phyloP scores from a whole-genome alignment of 208 protist genomes.

The Wallacemonas sp. region DNA sequence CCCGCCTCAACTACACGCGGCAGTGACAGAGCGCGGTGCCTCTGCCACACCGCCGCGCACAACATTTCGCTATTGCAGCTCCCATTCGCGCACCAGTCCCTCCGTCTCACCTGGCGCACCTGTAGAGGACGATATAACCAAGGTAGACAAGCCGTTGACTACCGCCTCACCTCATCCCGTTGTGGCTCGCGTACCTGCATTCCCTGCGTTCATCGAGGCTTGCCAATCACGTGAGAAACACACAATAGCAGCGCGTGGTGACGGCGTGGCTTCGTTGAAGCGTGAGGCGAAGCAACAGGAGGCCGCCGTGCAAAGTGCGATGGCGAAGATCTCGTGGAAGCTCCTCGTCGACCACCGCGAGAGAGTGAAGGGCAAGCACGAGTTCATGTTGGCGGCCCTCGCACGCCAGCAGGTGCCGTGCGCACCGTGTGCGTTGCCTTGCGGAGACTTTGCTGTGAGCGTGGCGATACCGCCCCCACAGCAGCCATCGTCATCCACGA shows the following conservation, averaged over 20 bases:
- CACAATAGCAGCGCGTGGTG: too few species aligned
- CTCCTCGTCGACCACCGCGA: slow-evolving; percentile 80
- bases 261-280: neutral
- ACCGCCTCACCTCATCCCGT: neutral
- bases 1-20: neutral
- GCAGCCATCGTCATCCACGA: too few species aligned
- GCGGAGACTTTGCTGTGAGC: slow-evolving; percentile 62
- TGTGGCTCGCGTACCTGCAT: neutral
- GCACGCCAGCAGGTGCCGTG: slow-evolving; percentile 36
- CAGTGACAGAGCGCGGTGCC: neutral
- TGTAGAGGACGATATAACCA: too few species aligned
- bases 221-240: too few species aligned
- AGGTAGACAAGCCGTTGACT: neutral
- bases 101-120: neutral
- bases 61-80: slow-evolving; percentile 28
- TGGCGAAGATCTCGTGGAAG: slow-evolving; percentile 27
- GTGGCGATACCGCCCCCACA: too few species aligned
- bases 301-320: neutral
- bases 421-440: slow-evolving; percentile 51
- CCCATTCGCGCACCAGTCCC: neutral
- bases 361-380: slow-evolving; percentile 38
- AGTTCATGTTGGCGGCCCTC: slow-evolving; percentile 42
- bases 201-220: neutral
- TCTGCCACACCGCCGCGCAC: slow-evolving; percentile 33
- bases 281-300: neutral